phyloP scores from a whole-genome alignment of 331 rosid species.

The Phaseolus coccineus region DNA sequence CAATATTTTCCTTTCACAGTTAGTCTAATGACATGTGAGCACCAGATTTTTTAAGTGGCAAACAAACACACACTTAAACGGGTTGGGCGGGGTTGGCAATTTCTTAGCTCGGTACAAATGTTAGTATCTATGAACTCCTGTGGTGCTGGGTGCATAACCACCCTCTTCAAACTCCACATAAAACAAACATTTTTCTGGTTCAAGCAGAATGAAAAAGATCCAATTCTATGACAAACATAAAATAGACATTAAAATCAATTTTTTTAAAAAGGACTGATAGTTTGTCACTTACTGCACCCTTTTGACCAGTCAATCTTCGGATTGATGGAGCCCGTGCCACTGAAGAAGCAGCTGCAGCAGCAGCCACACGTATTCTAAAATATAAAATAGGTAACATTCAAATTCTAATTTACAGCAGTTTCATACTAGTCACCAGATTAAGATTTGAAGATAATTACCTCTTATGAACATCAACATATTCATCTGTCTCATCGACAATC shows the following conservation, averaged over 20 bases:
- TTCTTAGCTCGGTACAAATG: not conserved
- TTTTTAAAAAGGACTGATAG: not conserved
- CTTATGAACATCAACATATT: slow-evolving; percentile 86
- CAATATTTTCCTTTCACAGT: not conserved
- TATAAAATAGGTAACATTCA: slow-evolving; percentile 19
- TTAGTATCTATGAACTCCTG: not conserved
- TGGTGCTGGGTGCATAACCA: not conserved
- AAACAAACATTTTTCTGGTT: not conserved
- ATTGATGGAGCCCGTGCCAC: slow-evolving; percentile 76
- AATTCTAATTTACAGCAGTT: slow-evolving; percentile 32
- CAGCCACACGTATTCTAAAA: slow-evolving; percentile 90
- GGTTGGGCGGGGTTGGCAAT: not conserved
- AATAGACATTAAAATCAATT: not conserved
- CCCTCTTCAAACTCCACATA: not conserved
- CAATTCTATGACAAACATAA: not conserved
- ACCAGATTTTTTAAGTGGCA: not conserved
- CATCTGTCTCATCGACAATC: slow-evolving; percentile 91
- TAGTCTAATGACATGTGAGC: not conserved
- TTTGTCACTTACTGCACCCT: slow-evolving; percentile 61
- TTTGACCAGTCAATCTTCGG: slow-evolving; percentile 61
- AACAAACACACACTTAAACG: not conserved
- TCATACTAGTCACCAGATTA: slow-evolving; percentile 28
- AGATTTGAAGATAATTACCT: slow-evolving; percentile 54
- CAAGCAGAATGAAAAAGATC: slow-evolving; percentile 12
- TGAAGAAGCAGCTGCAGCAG: slow-evolving; percentile 92